Percentiles rank a stretch among this genome's conserved stretches.
These are phyloP conservation scores for Bauhinia variegata DNA, from an alignment of 306 rosid genomes.

Conservation along the genomic window DNA sequence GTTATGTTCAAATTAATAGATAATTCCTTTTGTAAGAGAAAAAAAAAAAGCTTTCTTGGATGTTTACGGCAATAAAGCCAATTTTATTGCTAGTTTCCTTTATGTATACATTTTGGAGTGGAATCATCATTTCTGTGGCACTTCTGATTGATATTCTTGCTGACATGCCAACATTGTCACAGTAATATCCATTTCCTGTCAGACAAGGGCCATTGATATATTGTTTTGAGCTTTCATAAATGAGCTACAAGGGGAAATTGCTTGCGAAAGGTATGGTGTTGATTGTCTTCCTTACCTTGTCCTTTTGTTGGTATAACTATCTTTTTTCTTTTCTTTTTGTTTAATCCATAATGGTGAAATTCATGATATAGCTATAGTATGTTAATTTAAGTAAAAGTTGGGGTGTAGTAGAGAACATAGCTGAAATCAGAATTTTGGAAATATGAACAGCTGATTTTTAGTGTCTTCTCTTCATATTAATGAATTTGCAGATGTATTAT, in stretches of 20 bases:
- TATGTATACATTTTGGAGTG: constrained; percentile 18
- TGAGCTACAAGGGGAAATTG: constrained; percentile 78
- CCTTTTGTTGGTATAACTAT: background rate
- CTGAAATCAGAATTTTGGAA: constrained; percentile 30
- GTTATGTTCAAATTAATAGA: constrained; percentile 6
- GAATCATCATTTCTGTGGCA: constrained; percentile 6
- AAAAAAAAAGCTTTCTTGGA: background rate
- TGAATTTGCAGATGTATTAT: constrained; percentile 14
- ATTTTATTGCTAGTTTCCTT: constrained; percentile 17
- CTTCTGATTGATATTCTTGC: constrained; percentile 23
- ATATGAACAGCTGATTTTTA: constrained; percentile 14
- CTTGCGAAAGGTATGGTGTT: constrained; percentile 61
- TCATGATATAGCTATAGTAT: background rate
- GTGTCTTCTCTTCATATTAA: constrained; percentile 10
- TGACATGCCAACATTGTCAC: background rate
- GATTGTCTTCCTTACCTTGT: constrained; percentile 21
- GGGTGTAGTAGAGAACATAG: constrained; percentile 1
- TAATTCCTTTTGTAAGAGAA: background rate
- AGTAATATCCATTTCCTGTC: constrained; percentile 32
- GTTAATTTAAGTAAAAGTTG: constrained; percentile 13
- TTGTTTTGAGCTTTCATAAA: constrained; percentile 40
- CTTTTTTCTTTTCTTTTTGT: constrained; percentile 7
- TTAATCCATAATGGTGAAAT: constrained; percentile 24
- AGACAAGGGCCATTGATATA: constrained; percentile 40
- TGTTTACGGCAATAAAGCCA: background rate